These are phyloP conservation scores for Phaeosphaeriaceae sp. DNA, from an alignment of 2,329 filamentous ascomycete species.

Conservation along the genomic window DNA sequence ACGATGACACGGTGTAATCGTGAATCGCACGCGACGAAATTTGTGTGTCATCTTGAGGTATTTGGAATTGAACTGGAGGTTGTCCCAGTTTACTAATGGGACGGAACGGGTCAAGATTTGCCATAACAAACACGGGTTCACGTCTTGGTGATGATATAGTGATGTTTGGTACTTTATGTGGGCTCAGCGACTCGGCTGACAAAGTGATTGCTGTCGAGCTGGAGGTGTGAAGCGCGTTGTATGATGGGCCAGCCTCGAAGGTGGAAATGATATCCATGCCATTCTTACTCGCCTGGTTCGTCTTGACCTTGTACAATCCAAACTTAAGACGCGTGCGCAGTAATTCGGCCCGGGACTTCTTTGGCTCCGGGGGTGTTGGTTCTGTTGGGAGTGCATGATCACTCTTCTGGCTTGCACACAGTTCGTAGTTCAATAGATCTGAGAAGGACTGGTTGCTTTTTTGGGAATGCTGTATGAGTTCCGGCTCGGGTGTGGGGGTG, in stretches of 20 bases:
- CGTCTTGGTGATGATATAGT: slow-evolving; percentile 37
- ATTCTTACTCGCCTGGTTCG: slow-evolving; percentile 71
- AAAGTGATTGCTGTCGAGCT: slow-evolving; percentile 29
- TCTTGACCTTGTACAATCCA: slow-evolving; percentile 76
- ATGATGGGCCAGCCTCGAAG: slow-evolving; percentile 31
- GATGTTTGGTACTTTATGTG: slow-evolving; percentile 33
- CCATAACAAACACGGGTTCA: slow-evolving; percentile 34
- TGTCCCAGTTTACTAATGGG: slow-evolving; percentile 42
- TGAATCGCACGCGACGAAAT: slow-evolving; percentile 48
- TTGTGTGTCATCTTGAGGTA: slow-evolving; percentile 29
- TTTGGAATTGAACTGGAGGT: slow-evolving; percentile 48
- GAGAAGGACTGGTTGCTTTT: slow-evolving; percentile 54
- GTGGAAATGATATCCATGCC: slow-evolving; percentile 61
- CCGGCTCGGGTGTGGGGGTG: slow-evolving; percentile 35
- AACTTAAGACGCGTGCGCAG: slow-evolving; percentile 72
- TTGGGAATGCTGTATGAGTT: slow-evolving; percentile 31
- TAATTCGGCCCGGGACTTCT: slow-evolving; percentile 65
- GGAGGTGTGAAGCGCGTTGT: slow-evolving; percentile 22
- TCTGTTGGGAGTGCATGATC: slow-evolving; percentile 21
- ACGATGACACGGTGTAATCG: slow-evolving; percentile 35
- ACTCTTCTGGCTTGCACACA: slow-evolving; percentile 49
- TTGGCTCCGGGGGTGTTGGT: slow-evolving; percentile 19
- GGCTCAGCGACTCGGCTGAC: slow-evolving; percentile 13
- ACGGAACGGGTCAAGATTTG: slow-evolving; percentile 40
- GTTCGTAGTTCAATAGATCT: slow-evolving; percentile 55